These are phyloP conservation scores for Pseudocercospora cruenta DNA, from an alignment of 2,329 filamentous ascomycete genomes.

Conservation along the genomic window DNA sequence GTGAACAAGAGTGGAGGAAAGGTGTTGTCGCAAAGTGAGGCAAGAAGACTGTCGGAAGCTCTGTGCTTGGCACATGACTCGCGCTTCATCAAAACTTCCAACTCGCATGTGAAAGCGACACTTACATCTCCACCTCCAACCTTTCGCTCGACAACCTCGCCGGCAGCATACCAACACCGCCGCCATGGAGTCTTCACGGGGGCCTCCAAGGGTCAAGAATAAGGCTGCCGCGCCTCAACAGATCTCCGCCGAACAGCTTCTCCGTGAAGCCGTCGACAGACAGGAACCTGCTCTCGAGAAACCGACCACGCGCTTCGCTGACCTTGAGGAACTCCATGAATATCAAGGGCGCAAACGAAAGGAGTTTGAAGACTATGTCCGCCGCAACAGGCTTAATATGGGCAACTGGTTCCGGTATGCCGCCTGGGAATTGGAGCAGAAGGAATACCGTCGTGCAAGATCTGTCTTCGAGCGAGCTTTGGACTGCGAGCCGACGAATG, in stretches of 20 bases:
- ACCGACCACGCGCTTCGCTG: constrained; percentile 91
- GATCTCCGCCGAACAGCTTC: constrained; percentile 95
- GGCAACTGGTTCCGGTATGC: constrained; percentile 99
- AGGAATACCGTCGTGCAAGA: constrained; percentile 88
- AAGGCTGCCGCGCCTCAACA: constrained; percentile 83
- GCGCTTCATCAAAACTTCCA: constrained; percentile 1
- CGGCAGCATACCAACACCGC: not conserved
- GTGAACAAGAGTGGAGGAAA: not conserved
- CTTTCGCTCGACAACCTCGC: not conserved
- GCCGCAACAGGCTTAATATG: constrained; percentile 90
- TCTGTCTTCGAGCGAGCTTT: constrained; percentile 94
- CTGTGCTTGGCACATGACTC: constrained; percentile 4
- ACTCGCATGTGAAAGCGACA: constrained; percentile 12
- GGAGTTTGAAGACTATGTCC: constrained; percentile 97
- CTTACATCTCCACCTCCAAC: not conserved
- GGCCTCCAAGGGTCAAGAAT: constrained; percentile 96
- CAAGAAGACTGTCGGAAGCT: not conserved
- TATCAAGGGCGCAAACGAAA: constrained; percentile 94
- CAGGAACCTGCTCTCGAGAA: constrained; percentile 87
- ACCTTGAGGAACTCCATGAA: constrained; percentile 96
- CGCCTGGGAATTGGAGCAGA: constrained; percentile 96
- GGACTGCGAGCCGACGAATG: constrained; percentile 85
- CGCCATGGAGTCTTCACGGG: constrained; percentile 83
- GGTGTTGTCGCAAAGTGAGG: not conserved
- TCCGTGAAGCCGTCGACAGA: constrained; percentile 94